Evolutionary conservation across 2,329 filamentous ascomycete genomes (phyloP).

Genomic region (Neoarthrinium moseri): DNA sequence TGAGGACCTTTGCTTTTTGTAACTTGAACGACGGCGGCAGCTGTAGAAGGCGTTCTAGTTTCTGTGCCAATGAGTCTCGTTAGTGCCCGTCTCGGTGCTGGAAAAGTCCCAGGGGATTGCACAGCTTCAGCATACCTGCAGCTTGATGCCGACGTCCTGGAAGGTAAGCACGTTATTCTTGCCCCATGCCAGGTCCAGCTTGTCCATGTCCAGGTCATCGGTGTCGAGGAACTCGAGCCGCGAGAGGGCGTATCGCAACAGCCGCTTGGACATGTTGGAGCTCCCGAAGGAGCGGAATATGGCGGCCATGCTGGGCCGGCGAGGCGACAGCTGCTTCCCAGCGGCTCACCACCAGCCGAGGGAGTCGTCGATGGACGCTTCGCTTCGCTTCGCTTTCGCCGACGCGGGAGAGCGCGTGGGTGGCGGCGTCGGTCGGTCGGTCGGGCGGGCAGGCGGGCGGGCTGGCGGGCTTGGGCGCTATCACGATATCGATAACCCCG

Average conservation of each 20-base stretch:
- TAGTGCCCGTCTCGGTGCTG: constrained; percentile 3
- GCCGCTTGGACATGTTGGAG: constrained; percentile 82
- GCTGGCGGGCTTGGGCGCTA: constrained; percentile 5
- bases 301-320: constrained; percentile 60
- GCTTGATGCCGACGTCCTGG: constrained; percentile 77
- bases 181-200: constrained; percentile 80
- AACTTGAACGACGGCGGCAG: constrained; percentile 73
- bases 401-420: too few species aligned
- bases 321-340: constrained; percentile 4
- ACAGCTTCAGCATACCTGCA: constrained; percentile 64
- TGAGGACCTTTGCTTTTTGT: constrained; percentile 70
- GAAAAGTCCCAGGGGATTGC: too few species aligned
- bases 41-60: constrained; percentile 72
- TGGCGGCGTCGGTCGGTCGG: too few species aligned
- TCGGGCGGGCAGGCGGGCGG: too few species aligned
- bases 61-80: constrained; percentile 48
- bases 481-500: constrained; percentile 14
- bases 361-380: background rate
- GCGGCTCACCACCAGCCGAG: constrained; percentile 7
- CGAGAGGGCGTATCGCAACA: constrained; percentile 82
- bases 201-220: constrained; percentile 80
- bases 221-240: constrained; percentile 85
- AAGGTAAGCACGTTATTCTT: constrained; percentile 82
- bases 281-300: constrained; percentile 65
- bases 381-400: too few species aligned